These are phyloP conservation scores for Phytopythium sindhum DNA, from an alignment of 352 stramenopile species.

Conservation along the genomic window DNA sequence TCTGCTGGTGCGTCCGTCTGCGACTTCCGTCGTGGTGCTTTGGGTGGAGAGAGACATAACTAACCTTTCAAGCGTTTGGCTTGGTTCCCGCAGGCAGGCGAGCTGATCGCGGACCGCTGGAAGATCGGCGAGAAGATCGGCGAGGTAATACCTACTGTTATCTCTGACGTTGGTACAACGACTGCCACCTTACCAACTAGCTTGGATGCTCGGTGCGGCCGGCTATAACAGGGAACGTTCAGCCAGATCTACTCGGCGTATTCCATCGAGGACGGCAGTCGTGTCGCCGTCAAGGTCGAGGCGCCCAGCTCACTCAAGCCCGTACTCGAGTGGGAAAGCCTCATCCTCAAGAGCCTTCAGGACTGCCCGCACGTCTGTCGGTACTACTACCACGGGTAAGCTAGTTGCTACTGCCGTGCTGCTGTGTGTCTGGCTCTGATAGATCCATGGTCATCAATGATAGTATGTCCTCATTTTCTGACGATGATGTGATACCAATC, in stretches of 20 bases:
- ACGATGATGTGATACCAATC: neutral
- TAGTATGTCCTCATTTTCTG: neutral
- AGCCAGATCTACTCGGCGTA: constrained; percentile 89
- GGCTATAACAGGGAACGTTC: constrained; percentile 59
- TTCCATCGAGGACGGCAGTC: constrained; percentile 63
- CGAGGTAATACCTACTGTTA: constrained; percentile 33
- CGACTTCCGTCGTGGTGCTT: no score
- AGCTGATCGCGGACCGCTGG: constrained; percentile 81
- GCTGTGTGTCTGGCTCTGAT: neutral
- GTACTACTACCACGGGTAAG: constrained; percentile 78
- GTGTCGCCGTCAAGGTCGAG: constrained; percentile 85
- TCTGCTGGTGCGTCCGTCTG: constrained; percentile 41
- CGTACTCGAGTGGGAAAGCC: constrained; percentile 87
- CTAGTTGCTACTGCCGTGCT: neutral
- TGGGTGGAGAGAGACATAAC: neutral
- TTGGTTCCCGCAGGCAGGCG: constrained; percentile 44
- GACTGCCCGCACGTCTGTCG: constrained; percentile 80
- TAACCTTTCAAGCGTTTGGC: neutral
- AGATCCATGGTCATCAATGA: neutral
- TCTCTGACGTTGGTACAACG: neutral
- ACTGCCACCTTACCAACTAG: neutral
- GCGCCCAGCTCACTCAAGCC: constrained; percentile 83
- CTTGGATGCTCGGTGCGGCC: neutral
- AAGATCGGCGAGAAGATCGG: constrained; percentile 87
- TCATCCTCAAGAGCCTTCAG: constrained; percentile 84